Evolutionary conservation across 192 early-diverging fungal genomes (phyloP).

Genomic region (Coemansia furcata): DNA sequence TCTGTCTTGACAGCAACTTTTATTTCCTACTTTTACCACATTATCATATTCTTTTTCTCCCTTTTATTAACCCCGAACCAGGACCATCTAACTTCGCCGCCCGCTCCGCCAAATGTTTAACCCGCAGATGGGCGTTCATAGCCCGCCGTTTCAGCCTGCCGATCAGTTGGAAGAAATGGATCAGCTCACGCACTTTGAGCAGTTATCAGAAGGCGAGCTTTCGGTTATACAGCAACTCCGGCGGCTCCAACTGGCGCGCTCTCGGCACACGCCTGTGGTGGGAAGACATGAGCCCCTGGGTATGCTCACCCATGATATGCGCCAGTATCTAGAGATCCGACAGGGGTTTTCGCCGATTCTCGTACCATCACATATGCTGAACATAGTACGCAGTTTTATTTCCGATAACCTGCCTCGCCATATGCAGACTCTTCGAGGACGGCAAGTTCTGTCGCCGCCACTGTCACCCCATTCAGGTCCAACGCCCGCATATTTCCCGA

Average conservation of each 20-base stretch:
- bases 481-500: background rate
- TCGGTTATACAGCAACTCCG: slow-evolving; percentile 28
- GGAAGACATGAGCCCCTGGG: slow-evolving; percentile 13
- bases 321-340: slow-evolving; percentile 36
- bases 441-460: slow-evolving; percentile 20
- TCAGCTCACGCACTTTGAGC: background rate
- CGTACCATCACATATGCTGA: slow-evolving; percentile 23
- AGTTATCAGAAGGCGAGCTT: slow-evolving; percentile 20
- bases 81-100: background rate
- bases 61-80: too few relatives aligned
- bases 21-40: background rate
- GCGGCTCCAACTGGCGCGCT: slow-evolving; percentile 16
- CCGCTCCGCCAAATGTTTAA: background rate
- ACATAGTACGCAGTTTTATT: slow-evolving; percentile 17
- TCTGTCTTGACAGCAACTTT: background rate
- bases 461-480: background rate
- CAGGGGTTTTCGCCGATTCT: slow-evolving; percentile 29
- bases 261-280: background rate
- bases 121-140: background rate
- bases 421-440: background rate
- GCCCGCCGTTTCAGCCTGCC: background rate
- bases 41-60: background rate
- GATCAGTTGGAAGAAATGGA: background rate
- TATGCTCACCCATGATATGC: slow-evolving; percentile 17
- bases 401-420: slow-evolving; percentile 24